Evolutionary conservation across 305 asterid genomes (phyloP).

Genomic region (Ruellia speciosa): DNA sequence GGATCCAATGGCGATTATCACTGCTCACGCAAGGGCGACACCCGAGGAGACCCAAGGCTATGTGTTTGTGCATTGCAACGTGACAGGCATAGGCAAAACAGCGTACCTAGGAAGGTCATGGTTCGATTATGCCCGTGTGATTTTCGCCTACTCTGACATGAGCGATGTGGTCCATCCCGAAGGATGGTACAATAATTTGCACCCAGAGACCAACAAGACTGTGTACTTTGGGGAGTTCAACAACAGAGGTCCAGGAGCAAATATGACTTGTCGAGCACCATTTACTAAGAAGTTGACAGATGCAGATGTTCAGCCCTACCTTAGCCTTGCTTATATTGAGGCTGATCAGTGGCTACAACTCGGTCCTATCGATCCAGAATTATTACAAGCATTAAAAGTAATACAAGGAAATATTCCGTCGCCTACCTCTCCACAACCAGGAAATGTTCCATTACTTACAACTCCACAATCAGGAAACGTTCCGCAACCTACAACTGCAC

Average conservation of each 20-base stretch:
- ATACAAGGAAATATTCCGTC: no score
- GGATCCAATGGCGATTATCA: conserved; percentile 34
- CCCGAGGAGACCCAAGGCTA: conserved; percentile 28
- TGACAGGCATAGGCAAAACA: conserved; percentile 41
- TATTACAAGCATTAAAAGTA: no score
- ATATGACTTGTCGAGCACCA: conserved; percentile 9
- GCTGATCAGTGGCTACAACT: conserved; percentile 50
- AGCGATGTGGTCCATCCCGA: conserved; percentile 38
- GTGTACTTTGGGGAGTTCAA: conserved; percentile 48
- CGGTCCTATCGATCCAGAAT: not conserved
- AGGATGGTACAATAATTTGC: conserved; percentile 47
- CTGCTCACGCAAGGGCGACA: conserved; percentile 48
- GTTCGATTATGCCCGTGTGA: conserved; percentile 37
- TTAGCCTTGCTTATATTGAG: conserved; percentile 37
- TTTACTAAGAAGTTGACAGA: conserved; percentile 35
- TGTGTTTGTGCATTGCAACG: conserved; percentile 42
- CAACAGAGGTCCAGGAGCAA: conserved; percentile 43
- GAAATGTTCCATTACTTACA: no score
- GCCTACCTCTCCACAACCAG: no score
- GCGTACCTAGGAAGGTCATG: conserved; percentile 62
- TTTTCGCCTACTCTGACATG: conserved; percentile 45
- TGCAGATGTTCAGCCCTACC: conserved; percentile 29
- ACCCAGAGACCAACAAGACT: conserved; percentile 26
- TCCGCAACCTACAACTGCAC: no score
- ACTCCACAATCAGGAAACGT: no score